Base-by-base conservation (phyloP, 2,329 filamentous ascomycete genomes). In the Stachybotrys chlorohalonatus region DNA sequence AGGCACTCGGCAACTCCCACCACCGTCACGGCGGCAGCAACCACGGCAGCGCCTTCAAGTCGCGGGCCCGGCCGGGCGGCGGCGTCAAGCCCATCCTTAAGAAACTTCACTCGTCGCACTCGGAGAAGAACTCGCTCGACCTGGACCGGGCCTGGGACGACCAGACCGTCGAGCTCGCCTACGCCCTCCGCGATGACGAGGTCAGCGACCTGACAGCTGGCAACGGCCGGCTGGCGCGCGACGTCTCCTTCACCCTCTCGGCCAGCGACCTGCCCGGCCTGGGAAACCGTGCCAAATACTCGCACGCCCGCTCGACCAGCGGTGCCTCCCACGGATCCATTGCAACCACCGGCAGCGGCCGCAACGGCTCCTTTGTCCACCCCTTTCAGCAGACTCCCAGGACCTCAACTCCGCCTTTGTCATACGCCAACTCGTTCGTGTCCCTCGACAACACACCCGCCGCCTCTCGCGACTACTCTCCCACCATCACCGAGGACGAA, bases 351-450 rank as follows among this genome's bases (percentile, higher is more conserved):
- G 77, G 73, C 57, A 84, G 80, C 61, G 75, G 70, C 53, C 73
- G 78, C 55, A 72, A 70, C 55, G 73, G 74, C 55, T 69, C 74
- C 36, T 85, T 86, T 63, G 75, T 85, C 17, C 83, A 86, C 63
- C 83, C 83, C 31, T 85, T 84, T 60, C 81, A 85, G 64, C 83
- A 85, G 68, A 84, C 75, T 8, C 83, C 83, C 36, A 76, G 80
- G 47, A 81, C 81, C 1, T 79, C 80, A 49, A 84, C 82, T 56
- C 81, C 82, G 52, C 81, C 82, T 8, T 63, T 83, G 57, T 78
- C 80, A 30, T 83, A 83, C 64, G 76, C 80, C 59, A 80, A 80
- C 65, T 82, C 81, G 7, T 68, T 79, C 48, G 73, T 76, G 15
- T 81, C 78, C 2, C 71, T 82, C 53, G 78, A 78, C 52, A 76